phyloP scores from a whole-genome alignment of 495 filamentous ascomycete genomes.

The Lasiosphaeria hispida region DNA sequence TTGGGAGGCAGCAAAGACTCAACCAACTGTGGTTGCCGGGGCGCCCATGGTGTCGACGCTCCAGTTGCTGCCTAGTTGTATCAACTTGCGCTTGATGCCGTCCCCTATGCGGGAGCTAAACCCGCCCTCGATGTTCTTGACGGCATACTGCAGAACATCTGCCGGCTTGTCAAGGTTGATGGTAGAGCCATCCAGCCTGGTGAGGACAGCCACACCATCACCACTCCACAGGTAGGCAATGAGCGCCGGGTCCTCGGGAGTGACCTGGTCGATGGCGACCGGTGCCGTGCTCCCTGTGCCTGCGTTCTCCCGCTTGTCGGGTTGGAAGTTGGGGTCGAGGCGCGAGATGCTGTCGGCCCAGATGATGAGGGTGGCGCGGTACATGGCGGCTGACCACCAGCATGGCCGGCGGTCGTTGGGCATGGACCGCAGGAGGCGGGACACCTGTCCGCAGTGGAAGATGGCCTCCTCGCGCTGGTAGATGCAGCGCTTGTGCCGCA shows the following conservation, averaged over 20 bases:
- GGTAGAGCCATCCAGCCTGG: conserved; percentile 26
- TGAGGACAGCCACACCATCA: conserved; percentile 39
- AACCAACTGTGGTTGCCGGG: not conserved
- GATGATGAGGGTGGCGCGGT: conserved; percentile 50
- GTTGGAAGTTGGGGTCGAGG: conserved; percentile 34
- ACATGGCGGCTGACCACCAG: conserved; percentile 56
- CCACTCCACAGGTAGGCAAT: conserved; percentile 37
- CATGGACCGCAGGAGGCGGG: conserved; percentile 50
- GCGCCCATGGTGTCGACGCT: conserved; percentile 18
- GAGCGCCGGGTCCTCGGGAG: conserved; percentile 38
- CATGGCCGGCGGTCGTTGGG: conserved; percentile 42
- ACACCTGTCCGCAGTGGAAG: conserved; percentile 60
- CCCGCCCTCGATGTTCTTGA: conserved; percentile 46
- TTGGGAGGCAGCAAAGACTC: not conserved
- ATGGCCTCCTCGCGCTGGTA: conserved; percentile 53
- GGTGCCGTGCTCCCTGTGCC: not conserved
- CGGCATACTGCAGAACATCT: conserved; percentile 42
- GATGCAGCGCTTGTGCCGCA: conserved; percentile 52
- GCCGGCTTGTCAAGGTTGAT: conserved; percentile 37
- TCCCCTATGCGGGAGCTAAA: conserved; percentile 41
- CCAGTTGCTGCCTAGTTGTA: conserved; percentile 36
- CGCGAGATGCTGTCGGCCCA: conserved; percentile 46
- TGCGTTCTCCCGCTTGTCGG: conserved; percentile 17
- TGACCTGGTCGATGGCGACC: conserved; percentile 41
- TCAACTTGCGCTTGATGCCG: conserved; percentile 47